Base-by-base conservation (phyloP, 129 eudicot genomes). In the Saposhnikovia divaricata region DNA sequence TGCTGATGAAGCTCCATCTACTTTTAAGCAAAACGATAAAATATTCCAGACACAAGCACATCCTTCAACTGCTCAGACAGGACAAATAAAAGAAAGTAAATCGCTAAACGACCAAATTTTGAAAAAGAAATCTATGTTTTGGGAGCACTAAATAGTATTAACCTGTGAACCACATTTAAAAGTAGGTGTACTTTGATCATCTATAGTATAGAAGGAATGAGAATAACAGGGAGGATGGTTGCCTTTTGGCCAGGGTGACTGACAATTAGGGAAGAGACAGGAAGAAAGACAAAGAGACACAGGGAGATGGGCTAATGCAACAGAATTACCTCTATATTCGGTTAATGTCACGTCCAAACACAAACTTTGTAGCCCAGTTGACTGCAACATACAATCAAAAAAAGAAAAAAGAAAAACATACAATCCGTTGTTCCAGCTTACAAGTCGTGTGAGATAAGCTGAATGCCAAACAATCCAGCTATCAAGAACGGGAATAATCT, bases 381-480 rank as follows among this genome's bases (percentile, higher is more conserved):
- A 92, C 86, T 19, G 94, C 91, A 40, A 94, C 98, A 28, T 94
- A 94, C 75, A 94, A 90, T 74, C 98, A n/a, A n/a, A n/a, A n/a
- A n/a, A n/a, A n/a, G n/a, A n/a, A n/a, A n/a, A n/a, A n/a, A n/a
- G n/a, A n/a, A n/a, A n/a, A 40, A 94, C 98, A 28, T 94, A 94
- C 75, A 94, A 90, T 74, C 98, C 86, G 84, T 94, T 94, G 85
- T 97, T 91, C 98, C 98, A 94, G 84, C 98, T 91, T 51, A 94
- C 86, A n/a, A 94, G 96, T 3, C 98, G 96, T 15, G 98, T 94
- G 9, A 94, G 98, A 87, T 94, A 94, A 0, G 98, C 98, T 4
- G 98, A 94, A 34, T 97, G 97, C 98, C 98, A 94, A 59, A 94
- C 86, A 75, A 94, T 85, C 96, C 96, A 94, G 81, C 98, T 91